Evolutionary conservation across 768 basidiomycete genomes (phyloP).

Genomic region (Fomitopsis serialis): DNA sequence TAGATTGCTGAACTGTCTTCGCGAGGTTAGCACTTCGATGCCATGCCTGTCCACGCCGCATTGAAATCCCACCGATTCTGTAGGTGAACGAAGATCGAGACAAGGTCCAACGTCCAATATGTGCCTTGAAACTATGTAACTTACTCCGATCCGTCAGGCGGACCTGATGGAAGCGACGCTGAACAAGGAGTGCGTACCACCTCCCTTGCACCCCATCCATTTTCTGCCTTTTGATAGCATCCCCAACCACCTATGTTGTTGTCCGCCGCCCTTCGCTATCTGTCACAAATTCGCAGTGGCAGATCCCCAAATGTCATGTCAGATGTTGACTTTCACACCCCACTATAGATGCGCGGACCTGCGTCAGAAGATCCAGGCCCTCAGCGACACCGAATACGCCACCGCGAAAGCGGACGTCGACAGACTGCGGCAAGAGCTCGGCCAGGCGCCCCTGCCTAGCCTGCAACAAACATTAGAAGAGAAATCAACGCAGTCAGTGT

Average conservation of each 20-base stretch:
- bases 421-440: conserved; percentile 66
- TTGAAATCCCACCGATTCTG: conserved; percentile 3
- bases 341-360: conserved; percentile 55
- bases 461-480: conserved; percentile 73
- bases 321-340: not conserved
- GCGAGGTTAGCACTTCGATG: conserved; percentile 47
- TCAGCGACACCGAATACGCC: conserved; percentile 76
- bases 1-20: conserved; percentile 59
- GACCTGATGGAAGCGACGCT: conserved; percentile 66
- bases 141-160: conserved; percentile 33
- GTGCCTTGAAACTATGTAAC: not conserved
- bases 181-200: conserved; percentile 54
- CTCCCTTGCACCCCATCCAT: not conserved
- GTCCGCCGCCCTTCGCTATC: not conserved
- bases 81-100: conserved; percentile 82
- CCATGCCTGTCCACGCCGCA: conserved; percentile 4
- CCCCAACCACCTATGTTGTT: not conserved
- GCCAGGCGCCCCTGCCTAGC: conserved; percentile 67
- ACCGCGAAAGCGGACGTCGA: conserved; percentile 75
- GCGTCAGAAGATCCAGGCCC: conserved; percentile 54
- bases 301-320: not conserved
- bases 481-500: conserved; percentile 46
- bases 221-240: not conserved
- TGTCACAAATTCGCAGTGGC: not conserved
- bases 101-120: conserved; percentile 37